Conservation (phyloP, 2,329 filamentous ascomycete species). For the Dothistroma septosporum region DNA sequence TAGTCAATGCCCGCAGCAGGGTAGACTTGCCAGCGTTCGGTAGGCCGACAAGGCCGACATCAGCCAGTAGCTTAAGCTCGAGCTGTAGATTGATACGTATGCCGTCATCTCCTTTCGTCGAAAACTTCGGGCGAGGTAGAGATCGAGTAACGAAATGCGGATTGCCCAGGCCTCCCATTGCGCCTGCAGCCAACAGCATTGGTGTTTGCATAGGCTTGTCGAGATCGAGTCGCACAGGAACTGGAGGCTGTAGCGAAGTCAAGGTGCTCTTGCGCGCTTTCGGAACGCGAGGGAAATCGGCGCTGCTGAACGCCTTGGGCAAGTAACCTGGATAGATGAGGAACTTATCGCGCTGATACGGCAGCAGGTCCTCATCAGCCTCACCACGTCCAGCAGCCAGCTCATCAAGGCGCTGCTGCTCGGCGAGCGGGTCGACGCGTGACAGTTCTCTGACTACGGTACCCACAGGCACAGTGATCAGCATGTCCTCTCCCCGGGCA, state of each 20-base stretch:
- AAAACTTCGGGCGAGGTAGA: slow-evolving; percentile 75
- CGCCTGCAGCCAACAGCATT: slow-evolving; percentile 80
- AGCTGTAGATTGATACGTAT: slow-evolving; percentile 76
- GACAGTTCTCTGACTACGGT: slow-evolving; percentile 82
- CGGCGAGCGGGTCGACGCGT: slow-evolving; percentile 69
- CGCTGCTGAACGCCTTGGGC: slow-evolving; percentile 62
- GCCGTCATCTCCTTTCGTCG: slow-evolving; percentile 77
- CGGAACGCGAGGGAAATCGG: slow-evolving; percentile 56
- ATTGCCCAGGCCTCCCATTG: slow-evolving; percentile 86
- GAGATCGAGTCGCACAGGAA: slow-evolving; percentile 60
- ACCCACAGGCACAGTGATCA: slow-evolving; percentile 87
- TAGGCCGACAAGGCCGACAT: slow-evolving; percentile 88
- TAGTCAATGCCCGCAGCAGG: slow-evolving; percentile 78
- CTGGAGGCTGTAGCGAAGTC: slow-evolving; percentile 63
- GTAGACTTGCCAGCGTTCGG: slow-evolving; percentile 97
- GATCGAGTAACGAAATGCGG: slow-evolving; percentile 81
- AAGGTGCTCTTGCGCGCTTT: slow-evolving; percentile 55
- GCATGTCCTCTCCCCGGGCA: slow-evolving; percentile 75
- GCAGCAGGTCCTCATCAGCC: slow-evolving; percentile 32
- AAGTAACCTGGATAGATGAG: slow-evolving; percentile 77
- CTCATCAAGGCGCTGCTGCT: slow-evolving; percentile 54
- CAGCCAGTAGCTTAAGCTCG: slow-evolving; percentile 90
- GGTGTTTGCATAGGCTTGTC: slow-evolving; percentile 72
- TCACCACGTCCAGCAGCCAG: slow-evolving; percentile 28
- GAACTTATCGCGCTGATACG: slow-evolving; percentile 66